Base-by-base conservation (phyloP, 2,329 filamentous ascomycete species). In the Scytalidium lignicola region DNA sequence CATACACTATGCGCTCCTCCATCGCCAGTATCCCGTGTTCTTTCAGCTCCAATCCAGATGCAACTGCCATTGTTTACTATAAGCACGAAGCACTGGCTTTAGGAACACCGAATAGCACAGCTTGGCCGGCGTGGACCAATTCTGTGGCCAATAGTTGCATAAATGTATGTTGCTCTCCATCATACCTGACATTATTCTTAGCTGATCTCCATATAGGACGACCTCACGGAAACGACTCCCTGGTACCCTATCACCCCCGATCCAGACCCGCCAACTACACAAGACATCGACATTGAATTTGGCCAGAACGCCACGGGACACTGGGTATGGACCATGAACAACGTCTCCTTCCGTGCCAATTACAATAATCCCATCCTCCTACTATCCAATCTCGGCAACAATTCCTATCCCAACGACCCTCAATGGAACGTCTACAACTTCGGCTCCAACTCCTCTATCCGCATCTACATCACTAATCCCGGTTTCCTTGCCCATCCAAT, bases 61-160 rank as follows among this genome's bases (percentile, higher is more conserved):
- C 76, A 3, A 60, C 78, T 1, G 85, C 83, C 0, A 79, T 76
- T 7, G 72, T 88, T 32, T 85, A 84, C 67, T 88, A 88, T 61
- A 71, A 82, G 28, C 59, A 71, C 7, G 75, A 76, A 2, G 69
- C 21, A 2, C 17, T 29, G 3, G 15, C 32, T 1, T 18, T 42
- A 9, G 18, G 39, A 12, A 48, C 29, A 3, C n/a, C 58, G 74
- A 56, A 37, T 40, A 55, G 52, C 10, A 54, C 47, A 2, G 41
- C 57, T 2, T 60, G 56, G 53, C 49, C 54, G 18, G 51, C 43
- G 22, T 58, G 44, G 10, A 23, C 23, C 3, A 41, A 46, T 13
- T 47, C 45, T n/a, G 18, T 48, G 4, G 15, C 23, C 18, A 42
- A 32, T 18, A 2, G 8, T 3, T 49, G 64, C 60, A 3, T 71